These are phyloP conservation scores for Macadamia tetraphylla DNA, from an alignment of 164 flowering plant species.

Conservation along the genomic window DNA sequence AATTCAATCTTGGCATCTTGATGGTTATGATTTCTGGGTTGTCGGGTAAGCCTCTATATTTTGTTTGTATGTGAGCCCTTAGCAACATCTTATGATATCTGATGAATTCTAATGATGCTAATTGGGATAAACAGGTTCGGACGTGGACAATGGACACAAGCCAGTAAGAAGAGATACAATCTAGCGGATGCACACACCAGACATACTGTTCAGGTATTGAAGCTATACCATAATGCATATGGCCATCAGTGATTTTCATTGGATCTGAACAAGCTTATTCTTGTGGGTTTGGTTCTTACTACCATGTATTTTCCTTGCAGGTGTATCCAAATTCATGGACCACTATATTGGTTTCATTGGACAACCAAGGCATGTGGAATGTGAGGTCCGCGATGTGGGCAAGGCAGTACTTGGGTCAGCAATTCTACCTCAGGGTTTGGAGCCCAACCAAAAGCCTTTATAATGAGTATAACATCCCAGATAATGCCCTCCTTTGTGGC, in stretches of 20 bases:
- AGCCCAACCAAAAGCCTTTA: constrained; percentile 17
- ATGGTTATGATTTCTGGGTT: constrained; percentile 53
- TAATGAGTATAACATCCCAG: constrained; percentile 38
- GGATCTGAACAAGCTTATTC: neutral
- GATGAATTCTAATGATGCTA: neutral
- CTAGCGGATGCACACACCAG: constrained; percentile 52
- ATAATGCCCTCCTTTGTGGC: constrained; percentile 37
- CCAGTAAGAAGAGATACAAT: constrained; percentile 46
- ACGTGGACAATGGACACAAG: constrained; percentile 36
- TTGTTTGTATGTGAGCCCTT: neutral
- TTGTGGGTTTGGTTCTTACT: neutral
- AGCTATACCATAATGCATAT: neutral
- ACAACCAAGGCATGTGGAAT: constrained; percentile 67
- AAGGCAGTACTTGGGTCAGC: constrained; percentile 55
- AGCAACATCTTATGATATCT: neutral
- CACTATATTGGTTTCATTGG: constrained; percentile 42
- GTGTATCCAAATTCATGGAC: constrained; percentile 54
- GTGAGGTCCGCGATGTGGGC: constrained; percentile 50
- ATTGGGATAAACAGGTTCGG: constrained; percentile 41
- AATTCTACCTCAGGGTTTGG: constrained; percentile 45
- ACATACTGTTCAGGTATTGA: constrained; percentile 60
- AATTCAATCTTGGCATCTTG: constrained; percentile 73
- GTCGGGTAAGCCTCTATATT: constrained; percentile 47
- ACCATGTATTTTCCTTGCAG: constrained; percentile 16
- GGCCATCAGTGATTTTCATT: neutral